phyloP scores from a whole-genome alignment of 179 eudicot genomes.

The Actinidia chinensis region DNA sequence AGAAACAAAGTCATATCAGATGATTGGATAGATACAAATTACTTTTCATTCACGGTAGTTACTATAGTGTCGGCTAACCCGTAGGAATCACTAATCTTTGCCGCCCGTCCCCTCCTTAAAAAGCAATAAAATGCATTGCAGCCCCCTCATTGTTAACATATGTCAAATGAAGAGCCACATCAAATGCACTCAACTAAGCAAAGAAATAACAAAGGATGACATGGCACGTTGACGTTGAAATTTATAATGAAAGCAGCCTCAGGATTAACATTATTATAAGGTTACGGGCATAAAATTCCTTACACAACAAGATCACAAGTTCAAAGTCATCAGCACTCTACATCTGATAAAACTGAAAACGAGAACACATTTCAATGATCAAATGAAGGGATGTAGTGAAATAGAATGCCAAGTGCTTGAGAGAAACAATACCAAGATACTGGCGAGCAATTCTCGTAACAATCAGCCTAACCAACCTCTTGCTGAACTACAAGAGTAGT shows the following conservation, averaged over 20 bases:
- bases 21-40: background rate
- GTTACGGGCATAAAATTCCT: slow-evolving; percentile 1
- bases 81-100: background rate
- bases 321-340: background rate
- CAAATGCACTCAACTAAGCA: background rate
- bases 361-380: background rate
- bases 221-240: background rate
- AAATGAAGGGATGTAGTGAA: background rate
- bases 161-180: background rate
- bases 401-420: background rate
- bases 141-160: too few relatives aligned
- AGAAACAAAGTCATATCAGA: background rate
- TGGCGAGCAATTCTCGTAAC: background rate
- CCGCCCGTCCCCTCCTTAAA: too few relatives aligned
- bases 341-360: background rate
- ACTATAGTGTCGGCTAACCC: background rate
- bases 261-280: background rate
- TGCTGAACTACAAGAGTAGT: slow-evolving; percentile 37
- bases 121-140: background rate
- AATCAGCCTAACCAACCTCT: background rate
- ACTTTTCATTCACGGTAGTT: background rate
- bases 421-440: background rate
- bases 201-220: slow-evolving; percentile 1
- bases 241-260: background rate
- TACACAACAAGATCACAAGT: slow-evolving; percentile 7